Evolutionary conservation across 1,284 basidiomycete species (phyloP).

Genomic region (Austroboletus niveus): DNA sequence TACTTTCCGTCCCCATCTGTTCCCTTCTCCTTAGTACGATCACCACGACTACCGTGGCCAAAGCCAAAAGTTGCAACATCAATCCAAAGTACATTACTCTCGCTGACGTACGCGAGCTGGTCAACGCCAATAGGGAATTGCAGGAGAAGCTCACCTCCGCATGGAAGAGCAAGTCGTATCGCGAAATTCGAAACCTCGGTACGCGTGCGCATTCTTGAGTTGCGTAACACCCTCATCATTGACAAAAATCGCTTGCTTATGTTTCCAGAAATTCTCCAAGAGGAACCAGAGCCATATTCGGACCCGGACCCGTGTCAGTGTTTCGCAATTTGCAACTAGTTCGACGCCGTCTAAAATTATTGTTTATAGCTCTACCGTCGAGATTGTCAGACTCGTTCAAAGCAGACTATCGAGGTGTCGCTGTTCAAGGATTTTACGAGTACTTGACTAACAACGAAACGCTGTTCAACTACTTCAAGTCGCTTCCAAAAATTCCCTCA

Average conservation of each 20-base stretch:
- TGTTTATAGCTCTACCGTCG: background rate
- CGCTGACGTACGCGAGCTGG: background rate
- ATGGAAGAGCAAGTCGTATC: background rate
- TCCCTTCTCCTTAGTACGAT: no score
- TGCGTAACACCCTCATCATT: background rate
- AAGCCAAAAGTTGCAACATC: no score
- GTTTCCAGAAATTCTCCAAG: no score
- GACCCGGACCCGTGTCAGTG: background rate
- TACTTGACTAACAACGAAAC: background rate
- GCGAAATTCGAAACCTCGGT: background rate
- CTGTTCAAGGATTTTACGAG: background rate
- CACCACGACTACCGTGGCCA: no score
- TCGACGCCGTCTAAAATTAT: background rate
- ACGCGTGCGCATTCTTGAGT: background rate
- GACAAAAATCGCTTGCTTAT: background rate
- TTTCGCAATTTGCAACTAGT: background rate
- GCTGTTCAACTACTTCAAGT: background rate
- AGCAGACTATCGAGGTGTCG: background rate
- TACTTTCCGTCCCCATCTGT: no score
- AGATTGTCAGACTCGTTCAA: background rate
- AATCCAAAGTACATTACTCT: background rate
- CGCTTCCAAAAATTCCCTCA: background rate
- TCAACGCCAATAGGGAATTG: background rate
- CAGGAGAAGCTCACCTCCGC: background rate
- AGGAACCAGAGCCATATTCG: background rate